These are phyloP conservation scores for Torulaspora quercuum DNA, from an alignment of 805 yeast species.

Conservation along the genomic window DNA sequence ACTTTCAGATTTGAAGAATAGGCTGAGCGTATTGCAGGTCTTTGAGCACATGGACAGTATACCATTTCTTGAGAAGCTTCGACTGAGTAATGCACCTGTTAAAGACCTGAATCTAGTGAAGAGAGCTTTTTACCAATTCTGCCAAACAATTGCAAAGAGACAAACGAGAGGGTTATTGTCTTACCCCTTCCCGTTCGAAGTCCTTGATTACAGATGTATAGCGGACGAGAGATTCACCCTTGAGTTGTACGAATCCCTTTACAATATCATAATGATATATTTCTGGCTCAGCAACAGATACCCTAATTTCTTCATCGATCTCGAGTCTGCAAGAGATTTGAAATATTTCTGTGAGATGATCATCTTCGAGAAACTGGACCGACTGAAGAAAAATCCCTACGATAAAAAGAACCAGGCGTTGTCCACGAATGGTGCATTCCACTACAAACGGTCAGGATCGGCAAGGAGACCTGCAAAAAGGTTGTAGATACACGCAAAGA, in stretches of 20 bases:
- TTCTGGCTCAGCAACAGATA: slow-evolving; percentile 87
- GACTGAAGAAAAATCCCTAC: slow-evolving; percentile 34
- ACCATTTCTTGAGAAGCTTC: slow-evolving; percentile 54
- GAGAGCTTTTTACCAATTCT: slow-evolving; percentile 45
- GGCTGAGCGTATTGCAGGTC: slow-evolving; percentile 42
- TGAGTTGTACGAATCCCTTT: slow-evolving; percentile 54
- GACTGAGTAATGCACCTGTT: slow-evolving; percentile 62
- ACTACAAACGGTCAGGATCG: too few species aligned
- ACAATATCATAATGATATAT: slow-evolving; percentile 62
- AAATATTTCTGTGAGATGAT: slow-evolving; percentile 62
- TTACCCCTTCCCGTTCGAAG: slow-evolving; percentile 37
- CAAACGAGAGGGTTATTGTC: slow-evolving; percentile 56
- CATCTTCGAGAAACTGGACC: slow-evolving; percentile 40
- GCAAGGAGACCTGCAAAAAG: too few species aligned
- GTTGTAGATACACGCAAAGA: slow-evolving; percentile 9
- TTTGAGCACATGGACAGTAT: slow-evolving; percentile 44
- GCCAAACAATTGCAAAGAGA: slow-evolving; percentile 54
- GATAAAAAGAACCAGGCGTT: slow-evolving; percentile 11
- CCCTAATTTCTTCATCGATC: slow-evolving; percentile 75
- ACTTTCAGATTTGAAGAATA: slow-evolving; percentile 30
- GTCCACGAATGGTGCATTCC: slow-evolving; percentile 2
- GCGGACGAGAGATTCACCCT: slow-evolving; percentile 26
- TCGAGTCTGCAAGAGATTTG: slow-evolving; percentile 66
- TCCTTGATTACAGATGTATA: slow-evolving; percentile 28
- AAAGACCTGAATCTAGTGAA: slow-evolving; percentile 39